Evolutionary conservation across 305 asterid genomes (phyloP).

Genomic region (Plantago coronopus): DNA sequence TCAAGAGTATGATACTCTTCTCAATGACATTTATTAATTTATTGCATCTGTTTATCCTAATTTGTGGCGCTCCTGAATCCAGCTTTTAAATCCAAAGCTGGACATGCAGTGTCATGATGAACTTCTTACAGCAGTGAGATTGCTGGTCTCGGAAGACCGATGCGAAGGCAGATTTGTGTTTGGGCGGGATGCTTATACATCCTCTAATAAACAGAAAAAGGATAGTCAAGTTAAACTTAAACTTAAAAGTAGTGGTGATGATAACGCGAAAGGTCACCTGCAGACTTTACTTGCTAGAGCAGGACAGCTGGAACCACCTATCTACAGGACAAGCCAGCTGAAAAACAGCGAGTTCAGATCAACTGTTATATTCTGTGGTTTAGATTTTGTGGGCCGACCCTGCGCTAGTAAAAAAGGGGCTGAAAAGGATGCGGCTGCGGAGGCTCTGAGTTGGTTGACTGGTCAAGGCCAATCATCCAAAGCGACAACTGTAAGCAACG

Average conservation of each 20-base stretch:
- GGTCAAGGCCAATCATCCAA: slow-evolving; percentile 66
- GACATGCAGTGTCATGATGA: slow-evolving; percentile 47
- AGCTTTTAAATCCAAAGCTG: slow-evolving; percentile 68
- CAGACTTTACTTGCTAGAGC: slow-evolving; percentile 74
- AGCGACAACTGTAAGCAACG: slow-evolving; percentile 37
- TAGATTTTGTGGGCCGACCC: slow-evolving; percentile 70
- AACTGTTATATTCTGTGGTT: slow-evolving; percentile 60
- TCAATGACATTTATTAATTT: neutral
- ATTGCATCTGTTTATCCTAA: slow-evolving; percentile 21
- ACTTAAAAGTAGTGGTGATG: slow-evolving; percentile 40
- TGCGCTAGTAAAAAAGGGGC: slow-evolving; percentile 76
- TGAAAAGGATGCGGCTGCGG: slow-evolving; percentile 83
- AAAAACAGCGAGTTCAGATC: slow-evolving; percentile 66
- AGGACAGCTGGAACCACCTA: slow-evolving; percentile 59
- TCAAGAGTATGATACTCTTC: neutral
- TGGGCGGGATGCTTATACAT: slow-evolving; percentile 48
- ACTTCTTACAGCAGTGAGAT: slow-evolving; percentile 66
- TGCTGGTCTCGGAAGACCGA: slow-evolving; percentile 69
- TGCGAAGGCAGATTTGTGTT: slow-evolving; percentile 86
- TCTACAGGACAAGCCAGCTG: slow-evolving; percentile 57
- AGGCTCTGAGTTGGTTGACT: slow-evolving; percentile 75
- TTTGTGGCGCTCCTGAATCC: slow-evolving; percentile 31
- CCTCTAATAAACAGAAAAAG: slow-evolving; percentile 40
- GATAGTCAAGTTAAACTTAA: slow-evolving; percentile 27
- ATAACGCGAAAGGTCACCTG: slow-evolving; percentile 65